A percentile compares a stretch with the other conserved stretches of the same genome.
phyloP scores from a whole-genome alignment of 306 rosid genomes.

The Sesbania bispinosa region DNA sequence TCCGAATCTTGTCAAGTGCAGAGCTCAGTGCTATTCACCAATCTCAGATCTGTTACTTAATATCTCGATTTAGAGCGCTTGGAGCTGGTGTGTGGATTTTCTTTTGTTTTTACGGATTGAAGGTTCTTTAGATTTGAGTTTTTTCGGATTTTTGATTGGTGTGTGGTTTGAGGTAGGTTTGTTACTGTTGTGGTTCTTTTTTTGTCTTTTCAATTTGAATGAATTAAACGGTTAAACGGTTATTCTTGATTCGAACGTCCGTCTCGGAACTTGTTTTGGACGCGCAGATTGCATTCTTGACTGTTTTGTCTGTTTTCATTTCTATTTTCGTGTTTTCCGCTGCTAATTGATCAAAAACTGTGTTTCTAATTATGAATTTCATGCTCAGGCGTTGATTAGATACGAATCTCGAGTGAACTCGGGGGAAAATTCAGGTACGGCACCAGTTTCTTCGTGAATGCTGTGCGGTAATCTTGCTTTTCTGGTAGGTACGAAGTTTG shows the following conservation, averaged over 20 bases:
- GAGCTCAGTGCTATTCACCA: conserved; percentile 11
- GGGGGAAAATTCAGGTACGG: conserved; percentile 8
- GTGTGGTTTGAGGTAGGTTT: conserved; percentile 28
- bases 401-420: conserved; percentile 8
- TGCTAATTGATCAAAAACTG: conserved; percentile 1
- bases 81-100: not conserved
- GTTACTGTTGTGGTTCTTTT: not conserved
- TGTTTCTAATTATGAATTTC: conserved; percentile 2
- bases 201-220: not conserved
- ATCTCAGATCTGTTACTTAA: conserved; percentile 52
- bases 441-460: conserved; percentile 41
- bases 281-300: not conserved
- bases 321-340: conserved; percentile 1
- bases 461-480: conserved; percentile 34
- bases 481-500: conserved; percentile 18
- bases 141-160: not conserved
- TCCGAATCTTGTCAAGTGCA: conserved; percentile 24
- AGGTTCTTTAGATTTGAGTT: conserved; percentile 21
- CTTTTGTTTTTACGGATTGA: conserved; percentile 4
- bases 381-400: conserved; percentile 11
- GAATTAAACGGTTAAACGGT: conserved; percentile 28
- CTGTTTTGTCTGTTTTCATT: not conserved
- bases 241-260: not conserved
- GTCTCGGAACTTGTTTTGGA: not conserved
- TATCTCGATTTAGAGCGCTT: conserved; percentile 25